Evolutionary conservation across 805 yeast species (phyloP), one percentile per base, ranked within the genome.

Genomic region (Cyberlindnera saturnus): DNA sequence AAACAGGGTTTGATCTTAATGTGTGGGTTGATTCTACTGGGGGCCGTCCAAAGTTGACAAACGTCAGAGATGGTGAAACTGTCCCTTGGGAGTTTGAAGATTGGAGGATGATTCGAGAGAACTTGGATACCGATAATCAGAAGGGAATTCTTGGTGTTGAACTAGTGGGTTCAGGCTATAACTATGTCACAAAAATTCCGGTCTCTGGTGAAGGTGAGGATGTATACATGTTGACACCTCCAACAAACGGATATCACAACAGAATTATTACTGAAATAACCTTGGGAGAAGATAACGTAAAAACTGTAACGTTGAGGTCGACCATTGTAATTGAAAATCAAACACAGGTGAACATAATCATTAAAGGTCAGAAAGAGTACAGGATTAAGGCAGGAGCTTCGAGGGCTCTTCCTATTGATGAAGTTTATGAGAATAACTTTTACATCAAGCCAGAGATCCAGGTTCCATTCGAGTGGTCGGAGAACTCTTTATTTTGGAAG

Each of bases 21-120:
- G 76, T 93, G 0, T 90, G 96, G 96, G 74, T 81, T n/a, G 86
- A 84, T 29, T 51, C 64, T 39, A 55, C 56, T 4, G 59, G 62
- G 3, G 39, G 23, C 2, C 57, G 50, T 23, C 41, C 46, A 9
- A 54, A 52, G 1, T 29, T 63, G 14, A 67, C 72, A 0, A 32
- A 53, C 0, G 57, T 86, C 14, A 61, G 66, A 33, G 70, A 79
- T 40, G 75, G 75, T 2, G 77, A 75, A 5, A 61, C 63, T 4
- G 59, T 77, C 5, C 83, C 86, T 1, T 93, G 98, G 97, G 81
- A 89, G 34, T 95, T 95, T 67, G 96, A 90, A 55, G 96, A 91
- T 58, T 93, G 98, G 97, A 73, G 86, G 48, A 73, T 73, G 28
- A 75, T 89, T 19, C 81, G 99, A 62, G 96, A 91, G 56, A 79